phyloP scores from a whole-genome alignment of 2,329 filamentous ascomycete genomes.

The Fusarium sp. region DNA sequence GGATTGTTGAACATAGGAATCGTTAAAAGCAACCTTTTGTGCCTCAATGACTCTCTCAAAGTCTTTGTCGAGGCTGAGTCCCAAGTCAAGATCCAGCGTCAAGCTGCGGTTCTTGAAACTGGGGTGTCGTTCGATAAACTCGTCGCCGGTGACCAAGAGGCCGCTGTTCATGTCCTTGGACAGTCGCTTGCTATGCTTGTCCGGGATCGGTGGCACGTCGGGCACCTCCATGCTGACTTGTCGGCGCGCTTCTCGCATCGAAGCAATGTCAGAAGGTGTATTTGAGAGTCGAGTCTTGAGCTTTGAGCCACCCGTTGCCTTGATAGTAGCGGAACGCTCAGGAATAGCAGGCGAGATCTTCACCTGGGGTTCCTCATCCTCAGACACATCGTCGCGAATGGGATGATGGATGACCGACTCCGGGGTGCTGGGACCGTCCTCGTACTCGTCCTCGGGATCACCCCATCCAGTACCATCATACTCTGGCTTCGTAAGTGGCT shows the following conservation, averaged over 20 bases:
- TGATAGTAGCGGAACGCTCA: slow-evolving; percentile 85
- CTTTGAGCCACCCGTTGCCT: slow-evolving; percentile 82
- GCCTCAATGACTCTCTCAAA: slow-evolving; percentile 94
- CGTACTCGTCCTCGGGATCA: slow-evolving; percentile 59
- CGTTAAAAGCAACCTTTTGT: slow-evolving; percentile 78
- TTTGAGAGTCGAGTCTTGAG: slow-evolving; percentile 89
- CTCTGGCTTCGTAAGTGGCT: slow-evolving; percentile 63
- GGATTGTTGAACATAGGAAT: slow-evolving; percentile 36
- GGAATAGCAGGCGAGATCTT: slow-evolving; percentile 72
- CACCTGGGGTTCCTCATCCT: slow-evolving; percentile 53
- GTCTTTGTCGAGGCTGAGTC: slow-evolving; percentile 86
- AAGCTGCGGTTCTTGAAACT: slow-evolving; percentile 85
- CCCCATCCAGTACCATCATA: slow-evolving; percentile 71
- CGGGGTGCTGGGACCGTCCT: slow-evolving; percentile 74
- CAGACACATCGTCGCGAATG: slow-evolving; percentile 52
- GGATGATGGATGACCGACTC: slow-evolving; percentile 89
- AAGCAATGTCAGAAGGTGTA: slow-evolving; percentile 80
- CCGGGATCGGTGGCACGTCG: slow-evolving; percentile 65
- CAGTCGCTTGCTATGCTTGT: slow-evolving; percentile 64
- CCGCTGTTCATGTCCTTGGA: slow-evolving; percentile 58
- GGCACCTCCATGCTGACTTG: slow-evolving; percentile 80
- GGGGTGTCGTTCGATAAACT: slow-evolving; percentile 67
- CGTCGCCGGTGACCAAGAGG: slow-evolving; percentile 47
- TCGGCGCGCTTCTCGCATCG: slow-evolving; percentile 86
- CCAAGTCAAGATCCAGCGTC: slow-evolving; percentile 80